A percentile compares a stretch with the other conserved stretches of the same genome.
These are phyloP conservation scores for Amaranthus tricolor DNA, from an alignment of 179 eudicot genomes.

Conservation along the genomic window DNA sequence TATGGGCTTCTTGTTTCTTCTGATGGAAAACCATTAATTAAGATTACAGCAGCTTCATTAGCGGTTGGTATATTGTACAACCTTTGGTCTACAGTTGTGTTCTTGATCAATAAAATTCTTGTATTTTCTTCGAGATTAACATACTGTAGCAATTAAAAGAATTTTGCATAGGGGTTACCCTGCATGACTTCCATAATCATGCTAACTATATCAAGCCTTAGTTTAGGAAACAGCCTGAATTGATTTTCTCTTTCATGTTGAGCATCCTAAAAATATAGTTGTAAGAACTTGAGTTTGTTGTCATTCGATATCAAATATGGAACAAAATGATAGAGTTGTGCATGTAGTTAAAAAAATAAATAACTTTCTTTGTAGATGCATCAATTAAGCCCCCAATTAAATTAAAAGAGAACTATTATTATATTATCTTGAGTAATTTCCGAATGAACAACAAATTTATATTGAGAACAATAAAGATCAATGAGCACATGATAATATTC, in stretches of 20 bases:
- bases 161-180: not conserved
- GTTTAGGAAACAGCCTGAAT: not conserved
- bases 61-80: not conserved
- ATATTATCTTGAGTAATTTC: not conserved
- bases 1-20: not conserved
- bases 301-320: not conserved
- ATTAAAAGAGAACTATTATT: not conserved
- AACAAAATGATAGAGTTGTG: not conserved
- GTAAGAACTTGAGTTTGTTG: not conserved
- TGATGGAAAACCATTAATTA: not conserved
- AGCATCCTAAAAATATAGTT: constrained; percentile 8
- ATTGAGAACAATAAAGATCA: not conserved
- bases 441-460: not conserved
- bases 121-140: not conserved
- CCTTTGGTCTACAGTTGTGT: not conserved
- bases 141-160: not conserved
- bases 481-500: not conserved
- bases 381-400: not conserved
- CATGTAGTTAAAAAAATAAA: constrained; percentile 6
- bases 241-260: not conserved
- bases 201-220: not conserved
- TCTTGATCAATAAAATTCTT: not conserved
- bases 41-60: not conserved
- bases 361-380: not conserved
- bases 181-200: not conserved